phyloP scores from a whole-genome alignment of 106 monocot species.

The Acorus calamus region DNA sequence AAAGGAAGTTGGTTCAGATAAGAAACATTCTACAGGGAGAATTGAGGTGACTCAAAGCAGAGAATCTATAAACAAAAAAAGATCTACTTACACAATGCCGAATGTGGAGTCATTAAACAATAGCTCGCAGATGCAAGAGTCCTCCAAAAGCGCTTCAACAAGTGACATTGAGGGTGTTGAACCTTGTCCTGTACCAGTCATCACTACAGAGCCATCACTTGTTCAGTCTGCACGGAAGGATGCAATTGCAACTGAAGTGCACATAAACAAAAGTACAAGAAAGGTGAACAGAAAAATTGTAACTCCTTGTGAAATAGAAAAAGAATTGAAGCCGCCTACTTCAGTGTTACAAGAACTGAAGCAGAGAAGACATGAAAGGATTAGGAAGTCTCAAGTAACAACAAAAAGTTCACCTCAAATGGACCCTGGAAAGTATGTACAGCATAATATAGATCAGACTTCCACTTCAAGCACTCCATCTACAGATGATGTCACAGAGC shows the following conservation, averaged over 20 bases:
- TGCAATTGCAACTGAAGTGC: constrained; percentile 1
- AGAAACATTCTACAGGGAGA: constrained; percentile 2
- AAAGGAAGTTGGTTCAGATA: background rate
- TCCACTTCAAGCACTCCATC: background rate
- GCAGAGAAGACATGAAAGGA: constrained; percentile 18
- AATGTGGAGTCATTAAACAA: no score
- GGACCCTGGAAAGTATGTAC: constrained; percentile 1
- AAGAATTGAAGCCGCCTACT: constrained; percentile 4
- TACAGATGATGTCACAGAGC: background rate
- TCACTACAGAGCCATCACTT: constrained; percentile 3
- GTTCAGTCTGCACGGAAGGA: constrained; percentile 14
- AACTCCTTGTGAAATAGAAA: no score
- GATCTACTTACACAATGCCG: no score
- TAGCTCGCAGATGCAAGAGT: background rate
- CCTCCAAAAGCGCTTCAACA: constrained; percentile 5
- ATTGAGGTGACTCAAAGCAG: background rate
- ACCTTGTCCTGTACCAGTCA: background rate
- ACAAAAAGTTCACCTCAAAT: background rate
- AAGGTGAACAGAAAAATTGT: background rate
- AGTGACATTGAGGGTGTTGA: constrained; percentile 8
- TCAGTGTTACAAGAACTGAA: constrained; percentile 22
- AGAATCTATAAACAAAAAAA: no score
- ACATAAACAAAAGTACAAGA: constrained; percentile 7
- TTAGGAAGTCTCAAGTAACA: constrained; percentile 6
- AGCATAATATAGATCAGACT: constrained; percentile 7